These are phyloP conservation scores for Trapa incisa DNA, from an alignment of 345 rosid species.

Conservation along the genomic window DNA sequence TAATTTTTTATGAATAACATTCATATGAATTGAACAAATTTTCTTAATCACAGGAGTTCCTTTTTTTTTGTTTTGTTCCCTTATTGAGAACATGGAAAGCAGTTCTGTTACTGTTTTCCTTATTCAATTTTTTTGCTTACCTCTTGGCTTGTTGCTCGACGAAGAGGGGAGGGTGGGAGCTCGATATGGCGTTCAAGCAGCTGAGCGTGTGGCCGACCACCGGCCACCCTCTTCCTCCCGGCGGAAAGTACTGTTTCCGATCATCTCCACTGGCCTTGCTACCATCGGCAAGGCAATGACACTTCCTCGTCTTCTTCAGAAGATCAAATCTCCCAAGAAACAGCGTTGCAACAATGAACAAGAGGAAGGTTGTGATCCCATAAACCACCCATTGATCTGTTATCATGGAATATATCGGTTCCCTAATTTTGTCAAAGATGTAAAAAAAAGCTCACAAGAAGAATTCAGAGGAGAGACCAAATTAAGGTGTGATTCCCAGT, in stretches of 20 bases:
- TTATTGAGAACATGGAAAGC: too few relatives aligned
- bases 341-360: background rate
- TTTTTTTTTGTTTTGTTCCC: too few relatives aligned
- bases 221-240: slow-evolving; percentile 75
- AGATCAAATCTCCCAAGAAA: background rate
- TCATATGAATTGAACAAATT: too few relatives aligned
- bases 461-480: too few relatives aligned
- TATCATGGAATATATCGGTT: too few relatives aligned
- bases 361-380: background rate
- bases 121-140: slow-evolving; percentile 13
- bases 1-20: too few relatives aligned
- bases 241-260: slow-evolving; percentile 25
- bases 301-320: background rate
- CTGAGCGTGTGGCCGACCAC: slow-evolving; percentile 55
- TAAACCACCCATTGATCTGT: background rate
- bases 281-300: background rate
- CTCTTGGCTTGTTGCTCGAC: slow-evolving; percentile 49
- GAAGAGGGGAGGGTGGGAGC: slow-evolving; percentile 66
- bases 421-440: too few relatives aligned
- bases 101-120: too few relatives aligned
- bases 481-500: too few relatives aligned
- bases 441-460: too few relatives aligned
- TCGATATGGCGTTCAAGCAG: slow-evolving; percentile 69
- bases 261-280: background rate
- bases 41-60: too few relatives aligned